Conservation (phyloP, 2,329 filamentous ascomycete genomes). For the Nemania sp. region DNA sequence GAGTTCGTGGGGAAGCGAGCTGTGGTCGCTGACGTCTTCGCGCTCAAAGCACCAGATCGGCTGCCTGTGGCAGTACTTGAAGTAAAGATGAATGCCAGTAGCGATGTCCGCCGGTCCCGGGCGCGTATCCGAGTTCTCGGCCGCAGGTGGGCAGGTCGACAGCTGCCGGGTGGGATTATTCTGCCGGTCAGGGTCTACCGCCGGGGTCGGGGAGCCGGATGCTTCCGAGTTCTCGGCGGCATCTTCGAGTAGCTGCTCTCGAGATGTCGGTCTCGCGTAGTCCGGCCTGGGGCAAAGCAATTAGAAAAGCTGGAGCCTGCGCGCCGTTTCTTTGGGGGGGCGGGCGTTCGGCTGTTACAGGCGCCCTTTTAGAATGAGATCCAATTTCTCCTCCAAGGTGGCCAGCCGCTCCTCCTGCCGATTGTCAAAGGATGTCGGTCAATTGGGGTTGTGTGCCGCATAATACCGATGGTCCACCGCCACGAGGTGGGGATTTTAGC, state of each 20-base stretch:
- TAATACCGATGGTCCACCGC: slow-evolving; percentile 30
- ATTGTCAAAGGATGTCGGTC: slow-evolving; percentile 24
- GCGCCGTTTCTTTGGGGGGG: background rate
- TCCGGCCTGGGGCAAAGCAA: slow-evolving; percentile 19
- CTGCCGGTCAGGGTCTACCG: slow-evolving; percentile 9
- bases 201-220: slow-evolving; percentile 7
- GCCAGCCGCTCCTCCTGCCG: slow-evolving; percentile 27
- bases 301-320: slow-evolving; percentile 15
- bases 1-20: slow-evolving; percentile 26
- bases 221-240: slow-evolving; percentile 17
- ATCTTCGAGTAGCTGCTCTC: slow-evolving; percentile 12
- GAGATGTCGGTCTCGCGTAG: slow-evolving; percentile 9
- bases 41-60: slow-evolving; percentile 30
- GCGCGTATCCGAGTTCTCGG: slow-evolving; percentile 23
- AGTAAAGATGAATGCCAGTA: slow-evolving; percentile 25
- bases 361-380: slow-evolving; percentile 27
- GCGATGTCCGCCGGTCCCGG: slow-evolving; percentile 23
- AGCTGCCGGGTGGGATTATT: slow-evolving; percentile 6
- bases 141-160: slow-evolving; percentile 16
- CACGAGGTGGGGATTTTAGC: slow-evolving; percentile 19
- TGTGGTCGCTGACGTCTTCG: slow-evolving; percentile 25
- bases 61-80: slow-evolving; percentile 30
- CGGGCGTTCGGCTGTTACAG: slow-evolving; percentile 15
- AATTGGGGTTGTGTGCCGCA: slow-evolving; percentile 11
- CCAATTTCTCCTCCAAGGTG: slow-evolving; percentile 28